Evolutionary conservation across 495 filamentous ascomycete species (phyloP).

Genomic region (Aspergillus indologenus): DNA sequence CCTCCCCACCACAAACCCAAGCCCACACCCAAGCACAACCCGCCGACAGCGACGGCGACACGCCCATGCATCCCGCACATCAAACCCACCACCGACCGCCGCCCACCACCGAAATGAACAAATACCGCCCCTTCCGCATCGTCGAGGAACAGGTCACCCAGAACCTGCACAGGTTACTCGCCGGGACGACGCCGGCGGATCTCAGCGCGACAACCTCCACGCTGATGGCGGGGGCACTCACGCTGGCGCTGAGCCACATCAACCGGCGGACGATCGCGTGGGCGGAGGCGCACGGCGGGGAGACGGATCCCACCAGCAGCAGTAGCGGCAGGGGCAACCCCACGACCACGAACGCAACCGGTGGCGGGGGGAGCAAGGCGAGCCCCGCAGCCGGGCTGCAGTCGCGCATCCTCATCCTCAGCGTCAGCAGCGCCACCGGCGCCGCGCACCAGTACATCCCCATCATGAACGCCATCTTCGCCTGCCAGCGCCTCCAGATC

Average conservation of each 20-base stretch:
- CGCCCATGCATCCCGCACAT: slow-evolving; percentile 28
- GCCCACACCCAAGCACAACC: slow-evolving; percentile 21
- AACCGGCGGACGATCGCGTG: slow-evolving; percentile 56
- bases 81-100: slow-evolving; percentile 10
- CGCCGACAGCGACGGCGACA: slow-evolving; percentile 35
- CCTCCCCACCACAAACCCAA: slow-evolving; percentile 4
- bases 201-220: slow-evolving; percentile 64
- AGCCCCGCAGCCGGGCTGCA: slow-evolving; percentile 45
- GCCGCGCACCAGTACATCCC: slow-evolving; percentile 91
- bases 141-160: slow-evolving; percentile 74
- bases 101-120: slow-evolving; percentile 62
- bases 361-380: not conserved
- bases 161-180: slow-evolving; percentile 67
- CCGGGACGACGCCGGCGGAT: slow-evolving; percentile 56
- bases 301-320: slow-evolving; percentile 14
- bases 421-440: slow-evolving; percentile 77
- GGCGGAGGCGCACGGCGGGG: slow-evolving; percentile 46
- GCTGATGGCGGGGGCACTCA: slow-evolving; percentile 87
- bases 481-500: slow-evolving; percentile 76
- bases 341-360: no score
- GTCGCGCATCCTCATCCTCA: slow-evolving; percentile 85
- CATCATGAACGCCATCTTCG: slow-evolving; percentile 97
- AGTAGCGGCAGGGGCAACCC: no score
- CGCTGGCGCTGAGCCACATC: slow-evolving; percentile 84
- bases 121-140: slow-evolving; percentile 86